Percentiles rank a stretch among this genome's conserved stretches.
Evolutionary conservation across 345 rosid genomes (phyloP).

Genomic region (Turnera subulata): DNA sequence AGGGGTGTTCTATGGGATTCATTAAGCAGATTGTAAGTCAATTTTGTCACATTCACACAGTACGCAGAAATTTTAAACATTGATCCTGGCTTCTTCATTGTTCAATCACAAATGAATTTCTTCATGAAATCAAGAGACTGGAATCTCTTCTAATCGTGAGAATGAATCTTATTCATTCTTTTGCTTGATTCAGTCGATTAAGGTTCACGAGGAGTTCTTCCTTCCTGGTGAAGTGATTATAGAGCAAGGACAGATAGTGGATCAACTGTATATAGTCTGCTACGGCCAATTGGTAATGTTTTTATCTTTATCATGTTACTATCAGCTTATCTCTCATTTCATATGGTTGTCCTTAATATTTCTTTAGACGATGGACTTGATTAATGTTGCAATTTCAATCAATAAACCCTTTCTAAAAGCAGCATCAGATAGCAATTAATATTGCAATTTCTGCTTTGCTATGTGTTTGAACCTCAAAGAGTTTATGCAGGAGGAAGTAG

Average conservation of each 20-base stretch:
- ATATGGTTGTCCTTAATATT: no score
- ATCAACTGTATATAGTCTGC: conserved; percentile 77
- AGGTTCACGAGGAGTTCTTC: conserved; percentile 68
- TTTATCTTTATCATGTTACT: neutral
- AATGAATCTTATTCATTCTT: neutral
- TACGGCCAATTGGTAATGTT: conserved; percentile 64
- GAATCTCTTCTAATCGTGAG: neutral
- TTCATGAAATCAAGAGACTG: neutral
- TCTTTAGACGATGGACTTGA: no score
- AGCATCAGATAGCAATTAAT: no score
- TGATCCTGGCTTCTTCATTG: no score
- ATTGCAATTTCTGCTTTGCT: neutral
- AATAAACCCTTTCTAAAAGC: no score
- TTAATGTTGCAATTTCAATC: no score
- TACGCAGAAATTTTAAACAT: no score
- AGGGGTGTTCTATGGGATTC: conserved; percentile 69
- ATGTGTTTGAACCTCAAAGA: no score
- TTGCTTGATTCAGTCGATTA: conserved; percentile 44
- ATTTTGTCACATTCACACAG: no score
- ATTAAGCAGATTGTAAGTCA: conserved; percentile 73
- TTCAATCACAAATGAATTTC: no score
- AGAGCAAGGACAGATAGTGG: conserved; percentile 63
- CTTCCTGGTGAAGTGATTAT: conserved; percentile 78
- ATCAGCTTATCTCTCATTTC: no score
- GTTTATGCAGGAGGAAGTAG: conserved; percentile 48